A percentile compares a stretch with the other conserved stretches of the same genome.
These are phyloP conservation scores for Candida maesae DNA, from an alignment of 805 yeast species.

Conservation along the genomic window DNA sequence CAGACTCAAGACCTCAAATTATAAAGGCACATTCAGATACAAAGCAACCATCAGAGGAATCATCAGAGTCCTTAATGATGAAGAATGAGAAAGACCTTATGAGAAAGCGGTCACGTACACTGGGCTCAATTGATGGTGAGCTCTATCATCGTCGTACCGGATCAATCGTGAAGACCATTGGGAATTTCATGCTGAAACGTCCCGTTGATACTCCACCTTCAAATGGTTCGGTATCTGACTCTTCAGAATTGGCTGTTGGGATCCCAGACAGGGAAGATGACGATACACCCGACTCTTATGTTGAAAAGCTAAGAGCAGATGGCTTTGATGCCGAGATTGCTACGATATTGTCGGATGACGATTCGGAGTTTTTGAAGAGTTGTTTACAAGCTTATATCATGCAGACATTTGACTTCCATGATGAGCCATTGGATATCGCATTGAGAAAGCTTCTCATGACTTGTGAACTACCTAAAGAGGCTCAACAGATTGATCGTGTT, in stretches of 20 bases:
- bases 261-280: conserved; percentile 3
- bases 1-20: conserved; percentile 13
- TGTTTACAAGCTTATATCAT: conserved; percentile 29
- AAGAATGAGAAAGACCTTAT: conserved; percentile 12
- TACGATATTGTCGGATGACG: conserved; percentile 28
- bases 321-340: conserved; percentile 32
- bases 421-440: conserved; percentile 63
- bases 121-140: conserved; percentile 26
- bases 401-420: conserved; percentile 42
- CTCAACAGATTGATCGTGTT: conserved; percentile 73
- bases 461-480: conserved; percentile 62
- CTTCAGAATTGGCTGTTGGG: conserved; percentile 7
- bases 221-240: conserved; percentile 5
- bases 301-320: conserved; percentile 24
- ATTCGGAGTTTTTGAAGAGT: conserved; percentile 24
- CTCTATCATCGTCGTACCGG: conserved; percentile 32
- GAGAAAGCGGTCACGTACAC: conserved; percentile 24
- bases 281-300: conserved; percentile 29
- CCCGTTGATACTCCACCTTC: conserved; percentile 16
- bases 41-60: conserved; percentile 6
- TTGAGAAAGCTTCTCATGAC: conserved; percentile 55
- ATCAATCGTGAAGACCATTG: conserved; percentile 35
- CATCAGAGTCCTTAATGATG: not conserved
- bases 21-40: conserved; percentile 16
- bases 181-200: conserved; percentile 32